These are phyloP conservation scores for Paecilomyces sp. DNA, from an alignment of 2,329 filamentous ascomycete genomes.

Conservation along the genomic window DNA sequence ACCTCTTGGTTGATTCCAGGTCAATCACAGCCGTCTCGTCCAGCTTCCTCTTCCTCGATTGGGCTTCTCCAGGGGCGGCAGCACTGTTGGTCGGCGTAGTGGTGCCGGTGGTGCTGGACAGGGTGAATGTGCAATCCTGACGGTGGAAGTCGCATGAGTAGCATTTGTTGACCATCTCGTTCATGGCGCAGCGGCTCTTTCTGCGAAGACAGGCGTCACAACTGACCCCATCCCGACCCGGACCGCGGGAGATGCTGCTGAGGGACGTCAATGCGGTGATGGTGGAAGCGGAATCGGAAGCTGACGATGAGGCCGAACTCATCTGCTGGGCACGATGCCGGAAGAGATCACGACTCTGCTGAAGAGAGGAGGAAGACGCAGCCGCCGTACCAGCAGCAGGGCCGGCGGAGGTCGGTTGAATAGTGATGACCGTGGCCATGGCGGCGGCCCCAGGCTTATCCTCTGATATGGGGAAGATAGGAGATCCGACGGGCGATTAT, in stretches of 20 bases:
- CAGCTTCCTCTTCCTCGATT: slow-evolving; percentile 34
- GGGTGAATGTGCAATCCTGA: slow-evolving; percentile 36
- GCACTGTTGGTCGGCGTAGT: slow-evolving; percentile 2
- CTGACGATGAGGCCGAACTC: slow-evolving; percentile 9
- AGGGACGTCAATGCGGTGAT: slow-evolving; percentile 12
- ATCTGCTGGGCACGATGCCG: slow-evolving; percentile 10
- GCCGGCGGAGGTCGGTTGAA: slow-evolving; percentile 29
- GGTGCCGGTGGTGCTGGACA: slow-evolving; percentile 13
- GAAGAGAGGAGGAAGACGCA: slow-evolving; percentile 15
- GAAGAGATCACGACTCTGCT: slow-evolving; percentile 12
- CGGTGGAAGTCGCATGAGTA: slow-evolving; percentile 39
- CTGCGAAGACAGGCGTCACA: slow-evolving; percentile 37
- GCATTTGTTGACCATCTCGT: slow-evolving; percentile 36
- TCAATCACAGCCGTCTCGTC: slow-evolving; percentile 21
- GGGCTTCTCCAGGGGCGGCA: slow-evolving; percentile 11
- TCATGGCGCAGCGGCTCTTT: slow-evolving; percentile 38
- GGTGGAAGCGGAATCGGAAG: slow-evolving; percentile 15
- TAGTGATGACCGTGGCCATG: slow-evolving; percentile 34
- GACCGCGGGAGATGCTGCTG: slow-evolving; percentile 18
- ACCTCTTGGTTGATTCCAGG: slow-evolving; percentile 30
- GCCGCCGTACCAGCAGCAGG: slow-evolving; percentile 16
- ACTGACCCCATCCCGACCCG: slow-evolving; percentile 28
- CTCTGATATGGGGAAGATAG: slow-evolving; percentile 2
- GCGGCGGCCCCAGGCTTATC: neutral
- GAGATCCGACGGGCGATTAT: neutral